A percentile compares a stretch with the other conserved stretches of the same genome.
These are phyloP conservation scores for Strobilomyces echinocephalus DNA, from an alignment of 768 basidiomycete species.

Conservation along the genomic window DNA sequence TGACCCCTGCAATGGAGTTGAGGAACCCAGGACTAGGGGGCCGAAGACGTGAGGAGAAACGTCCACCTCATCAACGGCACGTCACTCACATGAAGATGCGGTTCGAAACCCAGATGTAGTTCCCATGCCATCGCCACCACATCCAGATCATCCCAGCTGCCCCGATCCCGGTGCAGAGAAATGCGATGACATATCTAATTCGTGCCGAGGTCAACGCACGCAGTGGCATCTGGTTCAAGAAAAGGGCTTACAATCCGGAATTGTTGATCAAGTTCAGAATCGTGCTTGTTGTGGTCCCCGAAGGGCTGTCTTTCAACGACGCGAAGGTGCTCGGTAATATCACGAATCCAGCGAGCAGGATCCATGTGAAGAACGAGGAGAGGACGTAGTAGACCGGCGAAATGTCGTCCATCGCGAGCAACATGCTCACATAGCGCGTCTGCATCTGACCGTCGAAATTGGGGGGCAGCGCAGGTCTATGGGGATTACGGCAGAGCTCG, in stretches of 20 bases:
- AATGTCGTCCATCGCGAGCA: constrained; percentile 56
- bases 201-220: constrained; percentile 1
- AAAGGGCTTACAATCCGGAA: constrained; percentile 42
- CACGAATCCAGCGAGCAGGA: constrained; percentile 57
- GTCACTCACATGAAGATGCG: constrained; percentile 49
- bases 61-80: background rate
- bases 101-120: constrained; percentile 56
- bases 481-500: constrained; percentile 16
- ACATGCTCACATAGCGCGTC: constrained; percentile 58
- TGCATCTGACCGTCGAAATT: constrained; percentile 23
- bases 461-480: constrained; percentile 21
- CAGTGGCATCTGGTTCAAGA: background rate
- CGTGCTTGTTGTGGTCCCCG: constrained; percentile 29
- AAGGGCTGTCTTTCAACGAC: constrained; percentile 30
- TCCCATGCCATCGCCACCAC: constrained; percentile 56
- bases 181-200: constrained; percentile 48
- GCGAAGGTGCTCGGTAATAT: constrained; percentile 61
- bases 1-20: constrained; percentile 52
- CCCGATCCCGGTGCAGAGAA: constrained; percentile 52
- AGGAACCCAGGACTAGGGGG: constrained; percentile 47
- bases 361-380: constrained; percentile 60
- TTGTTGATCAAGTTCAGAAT: constrained; percentile 38
- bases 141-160: constrained; percentile 51
- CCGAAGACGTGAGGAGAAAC: constrained; percentile 3
- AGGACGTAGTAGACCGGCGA: constrained; percentile 45